Evolutionary conservation across 2,329 filamentous ascomycete species (phyloP).

Genomic region (Aspergillus sp.): DNA sequence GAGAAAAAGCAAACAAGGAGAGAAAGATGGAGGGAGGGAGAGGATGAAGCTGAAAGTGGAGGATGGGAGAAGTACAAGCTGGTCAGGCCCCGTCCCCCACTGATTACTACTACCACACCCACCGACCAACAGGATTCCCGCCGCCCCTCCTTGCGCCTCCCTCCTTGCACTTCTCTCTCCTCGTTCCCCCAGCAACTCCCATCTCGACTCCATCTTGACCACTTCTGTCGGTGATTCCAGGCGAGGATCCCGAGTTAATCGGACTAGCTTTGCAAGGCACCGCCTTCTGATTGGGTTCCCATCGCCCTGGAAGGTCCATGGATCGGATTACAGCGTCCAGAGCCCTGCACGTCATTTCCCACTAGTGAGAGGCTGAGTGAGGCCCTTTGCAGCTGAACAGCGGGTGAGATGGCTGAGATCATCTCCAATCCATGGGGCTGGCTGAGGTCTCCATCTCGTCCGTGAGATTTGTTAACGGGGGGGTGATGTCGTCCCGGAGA

Average conservation of each 20-base stretch:
- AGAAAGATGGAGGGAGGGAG: neutral
- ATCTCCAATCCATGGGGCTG: neutral
- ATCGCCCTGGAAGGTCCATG: slow-evolving; percentile 1
- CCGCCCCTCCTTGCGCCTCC: slow-evolving; percentile 1
- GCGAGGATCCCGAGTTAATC: slow-evolving; percentile 9
- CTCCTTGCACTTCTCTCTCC: neutral
- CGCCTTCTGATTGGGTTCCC: slow-evolving; percentile 9
- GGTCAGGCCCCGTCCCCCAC: neutral
- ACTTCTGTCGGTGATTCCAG: slow-evolving; percentile 4
- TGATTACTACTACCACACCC: neutral
- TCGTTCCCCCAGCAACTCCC: slow-evolving; percentile 23
- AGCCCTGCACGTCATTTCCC: slow-evolving; percentile 1
- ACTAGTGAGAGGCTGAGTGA: slow-evolving; percentile 3
- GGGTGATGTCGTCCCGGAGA: neutral
- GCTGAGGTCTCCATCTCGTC: neutral
- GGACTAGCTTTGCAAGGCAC: slow-evolving; percentile 2
- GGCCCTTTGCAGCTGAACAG: neutral
- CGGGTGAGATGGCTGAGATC: neutral
- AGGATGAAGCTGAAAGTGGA: neutral
- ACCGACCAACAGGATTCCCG: neutral
- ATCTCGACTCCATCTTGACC: slow-evolving; percentile 2
- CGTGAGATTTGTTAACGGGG: neutral
- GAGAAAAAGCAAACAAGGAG: neutral
- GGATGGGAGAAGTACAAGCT: neutral
- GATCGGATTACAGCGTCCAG: neutral